A percentile compares a stretch with the other conserved stretches of the same genome.
Conservation (phyloP, 352 stramenopile genomes). For the Globisporangium radiosum region DNA sequence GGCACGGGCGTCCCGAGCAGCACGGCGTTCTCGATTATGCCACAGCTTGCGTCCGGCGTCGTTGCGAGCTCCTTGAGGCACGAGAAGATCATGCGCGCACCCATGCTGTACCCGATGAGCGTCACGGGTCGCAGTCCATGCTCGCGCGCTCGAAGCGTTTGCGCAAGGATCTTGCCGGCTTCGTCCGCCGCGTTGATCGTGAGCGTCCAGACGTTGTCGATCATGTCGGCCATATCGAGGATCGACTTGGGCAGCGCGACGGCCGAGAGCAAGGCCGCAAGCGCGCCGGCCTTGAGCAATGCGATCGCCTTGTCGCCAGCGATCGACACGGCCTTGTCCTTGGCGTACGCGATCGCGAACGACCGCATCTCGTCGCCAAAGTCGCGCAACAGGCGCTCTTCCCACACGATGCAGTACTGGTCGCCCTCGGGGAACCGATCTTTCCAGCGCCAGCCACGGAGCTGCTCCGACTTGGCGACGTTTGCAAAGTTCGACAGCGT, state of each 20-base stretch:
- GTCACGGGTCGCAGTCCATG: conserved; percentile 82
- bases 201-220: conserved; percentile 82
- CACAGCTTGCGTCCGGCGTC: conserved; percentile 40
- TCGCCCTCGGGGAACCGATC: conserved; percentile 74
- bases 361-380: conserved; percentile 80
- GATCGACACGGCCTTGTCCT: conserved; percentile 55
- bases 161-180: conserved; percentile 68
- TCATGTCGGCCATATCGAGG: conserved; percentile 58
- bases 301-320: conserved; percentile 53
- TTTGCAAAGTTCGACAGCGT: conserved; percentile 8
- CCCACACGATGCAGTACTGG: conserved; percentile 77
- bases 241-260: conserved; percentile 68
- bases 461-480: conserved; percentile 2
- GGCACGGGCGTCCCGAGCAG: conserved; percentile 77
- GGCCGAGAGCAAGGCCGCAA: conserved; percentile 70
- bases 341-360: conserved; percentile 36
- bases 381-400: conserved; percentile 56
- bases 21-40: conserved; percentile 86
- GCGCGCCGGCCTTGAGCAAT: conserved; percentile 52
- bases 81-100: conserved; percentile 83
- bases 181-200: conserved; percentile 68
- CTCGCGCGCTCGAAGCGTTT: conserved; percentile 49
- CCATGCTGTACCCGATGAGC: conserved; percentile 88
- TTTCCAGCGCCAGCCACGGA: conserved; percentile 77
- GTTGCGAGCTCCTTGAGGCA: conserved; percentile 86